Evolutionary conservation across 345 rosid genomes (phyloP).

Genomic region (Linum usitatissimum): DNA sequence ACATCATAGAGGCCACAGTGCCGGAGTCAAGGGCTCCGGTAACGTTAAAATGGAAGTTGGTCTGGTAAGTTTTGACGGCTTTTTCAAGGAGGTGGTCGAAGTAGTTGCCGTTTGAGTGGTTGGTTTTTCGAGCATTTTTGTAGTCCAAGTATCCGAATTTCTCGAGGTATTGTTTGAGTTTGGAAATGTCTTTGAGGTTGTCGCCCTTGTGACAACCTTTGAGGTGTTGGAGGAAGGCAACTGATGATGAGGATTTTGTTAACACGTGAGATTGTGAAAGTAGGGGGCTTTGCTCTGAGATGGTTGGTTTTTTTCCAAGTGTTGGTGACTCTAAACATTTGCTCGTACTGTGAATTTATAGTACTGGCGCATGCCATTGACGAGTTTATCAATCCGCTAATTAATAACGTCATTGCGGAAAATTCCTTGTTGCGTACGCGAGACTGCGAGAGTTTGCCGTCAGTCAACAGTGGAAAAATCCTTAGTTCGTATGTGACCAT

Average conservation of each 20-base stretch:
- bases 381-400: too few relatives aligned
- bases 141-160: constrained; percentile 25
- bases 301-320: too few relatives aligned
- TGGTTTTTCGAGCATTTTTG: not conserved
- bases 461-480: too few relatives aligned
- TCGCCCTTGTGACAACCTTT: constrained; percentile 30
- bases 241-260: not conserved
- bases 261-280: not conserved
- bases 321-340: too few relatives aligned
- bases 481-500: too few relatives aligned
- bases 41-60: constrained; percentile 13
- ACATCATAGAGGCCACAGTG: constrained; percentile 17
- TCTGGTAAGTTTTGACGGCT: constrained; percentile 28
- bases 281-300: too few relatives aligned
- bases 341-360: too few relatives aligned
- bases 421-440: too few relatives aligned
- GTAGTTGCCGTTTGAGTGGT: constrained; percentile 7
- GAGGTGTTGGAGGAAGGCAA: constrained; percentile 21
- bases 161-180: constrained; percentile 23
- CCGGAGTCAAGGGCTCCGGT: constrained; percentile 20
- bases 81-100: constrained; percentile 24
- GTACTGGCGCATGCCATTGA: too few relatives aligned
- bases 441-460: too few relatives aligned
- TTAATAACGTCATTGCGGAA: too few relatives aligned
- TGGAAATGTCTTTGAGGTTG: constrained; percentile 17